Evolutionary conservation across 306 rosid genomes (phyloP), one percentile per base, ranked within the genome.

Genomic region (Herpetospermum pedunculosum): DNA sequence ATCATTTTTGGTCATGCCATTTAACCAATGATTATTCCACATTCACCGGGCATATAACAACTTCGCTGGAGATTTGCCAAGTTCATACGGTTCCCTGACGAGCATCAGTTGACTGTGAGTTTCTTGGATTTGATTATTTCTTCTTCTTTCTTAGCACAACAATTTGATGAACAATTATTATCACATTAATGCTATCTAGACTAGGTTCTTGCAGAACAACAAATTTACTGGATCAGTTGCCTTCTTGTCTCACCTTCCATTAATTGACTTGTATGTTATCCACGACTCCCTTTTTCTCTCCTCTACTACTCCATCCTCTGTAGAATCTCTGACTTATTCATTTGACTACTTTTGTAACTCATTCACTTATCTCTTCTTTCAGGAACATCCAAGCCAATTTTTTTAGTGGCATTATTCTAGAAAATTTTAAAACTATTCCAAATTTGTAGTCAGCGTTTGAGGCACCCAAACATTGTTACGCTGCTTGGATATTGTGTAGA

Each of bases 361-460:
- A n/a, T 26, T 50, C 41, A 72, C 59, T 18, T 77, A 25, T 70
- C 60, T 78, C 37, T 85, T 65, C 80, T 77, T 15, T 46, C 85
- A 88, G 97, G 89, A 90, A 87, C 65, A 84, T 92, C 78, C 91
- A 88, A 84, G 84, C 83, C 25, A 92, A 92, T 79, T 70, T 48
- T 75, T 92, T 92, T 72, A 92, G 98, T 63, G 97, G 98, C 82
- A 83, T 90, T 79, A 82, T 92, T 73, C 98, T 92, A 10, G 82
- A 60, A 65, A 90, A 85, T 58, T 90, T 90, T 80, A 87, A 83
- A 82, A 72, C 84, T 53, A 84, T 92, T 77, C 92, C 92, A 83
- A 90, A 92, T 83, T 77, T 90, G 75, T 88, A 96, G 98, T 87
- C n/a, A n/a, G n/a, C n/a, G n/a, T n/a, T n/a, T 90, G 83, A 90